These are phyloP conservation scores for Echinochloa phyllopogon DNA, from an alignment of 176 grass and related monocot species.

Conservation along the genomic window DNA sequence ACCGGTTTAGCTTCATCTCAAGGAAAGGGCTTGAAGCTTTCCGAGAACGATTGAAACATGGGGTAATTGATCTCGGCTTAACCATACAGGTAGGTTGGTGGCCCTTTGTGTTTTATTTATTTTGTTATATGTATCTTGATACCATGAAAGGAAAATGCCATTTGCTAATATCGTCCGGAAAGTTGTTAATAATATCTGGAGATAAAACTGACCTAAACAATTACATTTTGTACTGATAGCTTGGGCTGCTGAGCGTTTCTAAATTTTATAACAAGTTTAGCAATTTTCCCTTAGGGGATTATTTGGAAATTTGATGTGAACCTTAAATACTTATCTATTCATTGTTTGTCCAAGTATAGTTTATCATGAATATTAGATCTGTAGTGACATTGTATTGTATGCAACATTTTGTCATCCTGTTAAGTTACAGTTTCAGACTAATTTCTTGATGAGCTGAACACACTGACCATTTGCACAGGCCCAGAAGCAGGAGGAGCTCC, in stretches of 20 bases:
- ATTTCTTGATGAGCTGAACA: constrained; percentile 37
- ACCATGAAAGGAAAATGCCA: neutral
- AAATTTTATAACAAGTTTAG: constrained; percentile 3
- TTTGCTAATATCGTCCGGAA: neutral
- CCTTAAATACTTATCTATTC: neutral
- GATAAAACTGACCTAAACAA: constrained; percentile 16
- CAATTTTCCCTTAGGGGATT: neutral
- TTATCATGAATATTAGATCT: neutral
- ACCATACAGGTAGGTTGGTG: constrained; percentile 76
- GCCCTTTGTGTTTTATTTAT: constrained; percentile 5
- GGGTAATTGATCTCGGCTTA: constrained; percentile 80
- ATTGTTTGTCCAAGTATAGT: neutral
- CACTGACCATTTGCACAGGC: constrained; percentile 62
- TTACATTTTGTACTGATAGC: neutral
- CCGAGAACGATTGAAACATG: constrained; percentile 74
- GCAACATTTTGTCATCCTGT: neutral
- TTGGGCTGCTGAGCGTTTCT: neutral
- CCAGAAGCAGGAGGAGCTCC: constrained; percentile 96
- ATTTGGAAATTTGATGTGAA: neutral
- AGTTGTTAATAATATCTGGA: neutral
- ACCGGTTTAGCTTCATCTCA: constrained; percentile 92
- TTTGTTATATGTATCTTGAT: neutral
- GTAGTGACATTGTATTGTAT: neutral
- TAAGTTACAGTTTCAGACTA: neutral
- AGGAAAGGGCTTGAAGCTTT: constrained; percentile 93